These are phyloP conservation scores for Malus hybrid DNA, from an alignment of 331 rosid species.

Conservation along the genomic window DNA sequence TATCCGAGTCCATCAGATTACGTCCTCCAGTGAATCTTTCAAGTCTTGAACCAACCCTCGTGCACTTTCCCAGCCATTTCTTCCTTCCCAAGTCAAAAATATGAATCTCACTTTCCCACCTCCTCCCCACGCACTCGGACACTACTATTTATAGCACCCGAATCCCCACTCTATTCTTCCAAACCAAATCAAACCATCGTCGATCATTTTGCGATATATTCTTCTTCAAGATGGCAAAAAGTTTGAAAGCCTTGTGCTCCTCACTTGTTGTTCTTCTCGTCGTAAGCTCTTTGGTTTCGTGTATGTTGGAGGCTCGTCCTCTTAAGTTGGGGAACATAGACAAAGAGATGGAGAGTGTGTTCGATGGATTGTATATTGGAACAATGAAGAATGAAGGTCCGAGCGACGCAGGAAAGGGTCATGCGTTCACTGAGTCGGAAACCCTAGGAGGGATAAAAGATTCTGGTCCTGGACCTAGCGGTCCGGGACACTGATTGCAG, in stretches of 20 bases:
- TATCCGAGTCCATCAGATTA: neutral
- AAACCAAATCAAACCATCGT: neutral
- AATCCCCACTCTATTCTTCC: neutral
- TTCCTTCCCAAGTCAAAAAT: neutral
- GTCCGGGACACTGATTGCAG: slow-evolving; percentile 15
- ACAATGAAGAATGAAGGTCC: slow-evolving; percentile 8
- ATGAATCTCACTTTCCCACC: neutral
- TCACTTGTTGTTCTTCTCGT: slow-evolving; percentile 4
- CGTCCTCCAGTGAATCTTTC: neutral
- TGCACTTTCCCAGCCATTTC: neutral
- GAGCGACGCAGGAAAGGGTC: slow-evolving; percentile 10
- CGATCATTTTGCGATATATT: neutral
- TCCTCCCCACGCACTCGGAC: neutral
- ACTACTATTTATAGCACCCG: neutral
- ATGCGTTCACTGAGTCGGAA: slow-evolving; percentile 14
- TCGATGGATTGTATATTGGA: slow-evolving; percentile 4
- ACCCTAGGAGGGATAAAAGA: slow-evolving; percentile 18
- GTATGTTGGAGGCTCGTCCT: slow-evolving; percentile 22
- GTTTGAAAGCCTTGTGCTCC: slow-evolving; percentile 9
- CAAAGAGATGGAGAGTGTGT: slow-evolving; percentile 8
- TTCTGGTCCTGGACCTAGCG: slow-evolving; percentile 21
- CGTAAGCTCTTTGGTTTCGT: neutral
- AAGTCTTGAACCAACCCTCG: neutral
- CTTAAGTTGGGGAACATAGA: neutral
- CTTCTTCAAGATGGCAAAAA: slow-evolving; percentile 4